Base-by-base conservation (phyloP, 345 rosid genomes). In the Durio zibethinus region DNA sequence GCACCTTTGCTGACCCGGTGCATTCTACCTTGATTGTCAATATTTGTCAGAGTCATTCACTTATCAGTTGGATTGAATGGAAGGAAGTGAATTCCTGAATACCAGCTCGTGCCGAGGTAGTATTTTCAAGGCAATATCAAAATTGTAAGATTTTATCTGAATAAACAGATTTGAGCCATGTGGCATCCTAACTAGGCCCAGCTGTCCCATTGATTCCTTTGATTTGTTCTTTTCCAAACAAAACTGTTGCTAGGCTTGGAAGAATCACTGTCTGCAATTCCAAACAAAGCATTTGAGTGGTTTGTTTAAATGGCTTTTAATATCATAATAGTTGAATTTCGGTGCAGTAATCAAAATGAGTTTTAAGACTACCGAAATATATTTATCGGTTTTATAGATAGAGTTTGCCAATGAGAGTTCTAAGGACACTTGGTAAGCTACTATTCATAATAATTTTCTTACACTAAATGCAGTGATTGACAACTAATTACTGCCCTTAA, bases 231-330 rank as follows among this genome's bases (percentile, higher is more conserved):
- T 86, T 85, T 70, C 83, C 85, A 48, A 81, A 74, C 11, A 80
- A 84, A 23, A 43, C 87, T 77, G 75, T 57, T 83, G 66, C 66
- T 76, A 31, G 80, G 83, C 75, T 87, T 87, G 45, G 90, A 86
- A 56, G 90, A 81, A 83, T 89, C 92, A 75, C 88, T 82, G 45
- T 88, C 99, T 95, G 96, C 89, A 87, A 81, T 72, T 61, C 82
- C 56, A 76, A 76, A 21, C 56, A 43, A 79, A 47, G 72, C 36
- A 63, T 6, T 60, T 23, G 14, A 65, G 47, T 9, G 2, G 3
- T 10, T 65, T 36, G 48, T 38, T 65, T 4, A 64, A 20, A n/a
- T 36, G 42, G 40, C 66, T 40, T 29, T 3, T 11, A 20, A 56
- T 12, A 45, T 66, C 50, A n/a, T n/a, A 10, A 40, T 40, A 40